Evolutionary conservation across 1,284 basidiomycete genomes (phyloP).

Genomic region (Leccinum subrobustum): DNA sequence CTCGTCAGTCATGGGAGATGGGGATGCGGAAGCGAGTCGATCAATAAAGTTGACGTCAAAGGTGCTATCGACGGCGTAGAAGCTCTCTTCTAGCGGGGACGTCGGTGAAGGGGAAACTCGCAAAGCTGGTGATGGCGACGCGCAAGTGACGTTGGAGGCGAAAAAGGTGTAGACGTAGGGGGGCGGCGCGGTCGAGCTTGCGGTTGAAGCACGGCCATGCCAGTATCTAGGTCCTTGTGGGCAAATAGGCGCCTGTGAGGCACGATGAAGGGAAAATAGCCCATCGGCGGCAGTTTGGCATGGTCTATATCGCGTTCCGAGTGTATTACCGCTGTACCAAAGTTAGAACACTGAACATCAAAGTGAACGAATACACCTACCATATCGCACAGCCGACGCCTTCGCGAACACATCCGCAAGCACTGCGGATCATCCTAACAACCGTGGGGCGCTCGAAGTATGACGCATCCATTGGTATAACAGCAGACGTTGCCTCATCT

Average conservation of each 20-base stretch:
- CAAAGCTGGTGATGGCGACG: slow-evolving; percentile 31
- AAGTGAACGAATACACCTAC: slow-evolving; percentile 35
- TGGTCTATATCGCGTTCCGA: slow-evolving; percentile 60
- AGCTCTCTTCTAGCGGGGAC: slow-evolving; percentile 19
- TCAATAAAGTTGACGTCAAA: slow-evolving; percentile 31
- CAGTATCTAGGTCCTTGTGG: slow-evolving; percentile 49
- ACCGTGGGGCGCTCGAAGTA: slow-evolving; percentile 53
- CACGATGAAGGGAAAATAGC: slow-evolving; percentile 37
- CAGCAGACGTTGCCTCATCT: slow-evolving; percentile 45
- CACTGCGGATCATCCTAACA: slow-evolving; percentile 49
- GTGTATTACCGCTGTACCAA: slow-evolving; percentile 52
- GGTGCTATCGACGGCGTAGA: slow-evolving; percentile 22
- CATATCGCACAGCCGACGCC: slow-evolving; percentile 64
- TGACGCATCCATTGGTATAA: slow-evolving; percentile 48
- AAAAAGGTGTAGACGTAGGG: slow-evolving; percentile 50
- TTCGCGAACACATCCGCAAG: slow-evolving; percentile 63
- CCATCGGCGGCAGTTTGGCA: slow-evolving; percentile 56
- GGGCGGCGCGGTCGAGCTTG: slow-evolving; percentile 22
- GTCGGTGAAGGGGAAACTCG: background rate
- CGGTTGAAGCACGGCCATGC: slow-evolving; percentile 30
- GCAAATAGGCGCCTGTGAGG: slow-evolving; percentile 31
- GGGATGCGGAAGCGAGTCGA: slow-evolving; percentile 34
- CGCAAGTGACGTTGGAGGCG: slow-evolving; percentile 38
- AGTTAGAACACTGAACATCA: slow-evolving; percentile 6
- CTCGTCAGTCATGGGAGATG: slow-evolving; percentile 34